Base-by-base conservation (phyloP, 331 rosid genomes). In the Saraca asoca region DNA sequence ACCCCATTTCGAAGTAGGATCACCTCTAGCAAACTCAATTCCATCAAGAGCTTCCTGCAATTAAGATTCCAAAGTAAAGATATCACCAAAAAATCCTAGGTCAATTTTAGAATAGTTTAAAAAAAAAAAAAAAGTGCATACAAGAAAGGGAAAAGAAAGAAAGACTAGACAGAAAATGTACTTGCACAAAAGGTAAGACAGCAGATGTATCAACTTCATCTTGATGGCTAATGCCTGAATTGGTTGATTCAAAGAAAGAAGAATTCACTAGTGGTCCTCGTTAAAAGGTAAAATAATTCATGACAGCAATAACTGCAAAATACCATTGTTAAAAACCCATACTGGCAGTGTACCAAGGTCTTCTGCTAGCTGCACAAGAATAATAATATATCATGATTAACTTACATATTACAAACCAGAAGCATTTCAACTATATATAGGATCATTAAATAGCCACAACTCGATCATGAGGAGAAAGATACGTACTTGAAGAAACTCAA, bases 291-390 rank as follows among this genome's bases (percentile, higher is more conserved):
- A 62, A 37, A 14, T 3, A 44, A 24, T 15, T 51, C 8, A 57
- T n/a, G 11, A 33, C 14, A 43, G 31, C 37, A 55, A 77, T 53
- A 75, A 51, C 8, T 33, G 64, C 13, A n/a, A 1, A 60, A 51
- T 85, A 85, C 95, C 91, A 64, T 80, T 80, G 70, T 94, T 94
- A 76, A 90, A 87, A 13, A 94, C 97, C 98, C 98, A 93, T 51
- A 94, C 72, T 64, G 98, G 98, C 56, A 50, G 42, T 41, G 98
- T 50, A 39, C 74, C 90, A 72, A 94, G 86, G 71, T 94, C 97
- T 75, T 94, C 95, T 7, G 93, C 69, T 9, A 91, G 80, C 93
- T 88, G 89, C 58, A 19, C 24, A 37, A 58, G 46, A 51, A 54
- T 33, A 46, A 13, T 70, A 33, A 15, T 12, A 57, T 35, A 14